These are phyloP conservation scores for Pseudonitzschia multistriata DNA, from an alignment of 108 stramenopile species.

Conservation along the genomic window DNA sequence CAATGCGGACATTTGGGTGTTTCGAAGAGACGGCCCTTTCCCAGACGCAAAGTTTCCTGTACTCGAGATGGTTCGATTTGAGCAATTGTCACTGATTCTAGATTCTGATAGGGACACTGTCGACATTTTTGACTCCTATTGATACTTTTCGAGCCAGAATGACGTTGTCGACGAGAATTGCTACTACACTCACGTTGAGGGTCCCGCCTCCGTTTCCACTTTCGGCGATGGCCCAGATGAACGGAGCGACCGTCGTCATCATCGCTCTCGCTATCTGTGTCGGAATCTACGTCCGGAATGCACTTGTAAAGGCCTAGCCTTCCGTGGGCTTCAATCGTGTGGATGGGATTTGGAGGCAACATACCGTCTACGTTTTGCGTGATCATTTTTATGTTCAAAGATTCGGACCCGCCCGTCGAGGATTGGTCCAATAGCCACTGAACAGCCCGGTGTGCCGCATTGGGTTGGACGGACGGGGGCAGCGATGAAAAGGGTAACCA, in stretches of 20 bases:
- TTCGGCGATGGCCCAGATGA: slow-evolving; percentile 59
- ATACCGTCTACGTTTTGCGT: slow-evolving; percentile 59
- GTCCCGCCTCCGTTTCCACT: slow-evolving; percentile 24
- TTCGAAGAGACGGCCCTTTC: slow-evolving; percentile 25
- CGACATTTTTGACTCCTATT: not conserved
- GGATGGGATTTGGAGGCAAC: slow-evolving; percentile 16
- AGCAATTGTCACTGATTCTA: slow-evolving; percentile 32
- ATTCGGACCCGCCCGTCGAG: not conserved
- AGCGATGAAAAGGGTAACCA: slow-evolving; percentile 51
- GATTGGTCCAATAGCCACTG: slow-evolving; percentile 35
- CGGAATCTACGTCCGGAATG: slow-evolving; percentile 61
- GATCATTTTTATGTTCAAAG: slow-evolving; percentile 44
- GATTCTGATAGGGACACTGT: slow-evolving; percentile 33
- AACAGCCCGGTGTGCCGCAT: slow-evolving; percentile 77
- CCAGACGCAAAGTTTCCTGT: slow-evolving; percentile 11
- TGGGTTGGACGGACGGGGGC: slow-evolving; percentile 34
- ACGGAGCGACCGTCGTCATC: slow-evolving; percentile 60
- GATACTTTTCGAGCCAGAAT: slow-evolving; percentile 4
- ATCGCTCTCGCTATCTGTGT: slow-evolving; percentile 58
- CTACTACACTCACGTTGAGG: not conserved
- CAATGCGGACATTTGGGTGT: slow-evolving; percentile 61
- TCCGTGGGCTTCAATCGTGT: slow-evolving; percentile 68
- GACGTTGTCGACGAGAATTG: not conserved
- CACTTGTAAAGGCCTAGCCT: slow-evolving; percentile 71
- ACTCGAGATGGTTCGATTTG: slow-evolving; percentile 33